A percentile compares a stretch with the other conserved stretches of the same genome.
Conservation (phyloP, 2,329 filamentous ascomycete species). For the Apiospora hydei region DNA sequence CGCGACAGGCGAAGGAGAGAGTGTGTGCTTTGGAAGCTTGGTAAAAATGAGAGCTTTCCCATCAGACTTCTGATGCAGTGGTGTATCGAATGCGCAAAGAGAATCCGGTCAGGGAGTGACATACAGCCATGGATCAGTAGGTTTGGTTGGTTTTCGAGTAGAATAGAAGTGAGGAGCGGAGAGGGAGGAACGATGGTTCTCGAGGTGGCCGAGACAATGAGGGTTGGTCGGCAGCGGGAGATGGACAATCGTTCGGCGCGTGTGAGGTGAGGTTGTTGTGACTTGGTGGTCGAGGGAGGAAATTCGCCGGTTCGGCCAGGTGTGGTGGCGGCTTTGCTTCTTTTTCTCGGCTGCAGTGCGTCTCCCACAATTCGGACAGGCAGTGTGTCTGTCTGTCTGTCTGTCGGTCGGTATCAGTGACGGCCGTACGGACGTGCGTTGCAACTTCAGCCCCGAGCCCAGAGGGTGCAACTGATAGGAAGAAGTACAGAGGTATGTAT, state of each 20-base stretch:
- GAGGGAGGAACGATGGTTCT: constrained; percentile 17
- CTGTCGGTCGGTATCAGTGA: background rate
- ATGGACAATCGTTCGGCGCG: constrained; percentile 20
- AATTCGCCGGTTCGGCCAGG: constrained; percentile 17
- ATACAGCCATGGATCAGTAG: constrained; percentile 34
- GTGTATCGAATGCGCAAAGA: constrained; percentile 22
- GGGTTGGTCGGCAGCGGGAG: constrained; percentile 12
- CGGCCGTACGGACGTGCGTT: background rate
- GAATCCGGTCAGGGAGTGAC: constrained; percentile 26
- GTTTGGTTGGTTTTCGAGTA: constrained; percentile 20
- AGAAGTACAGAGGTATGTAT: constrained; percentile 17
- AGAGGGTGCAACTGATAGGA: background rate
- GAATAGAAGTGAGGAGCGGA: constrained; percentile 16
- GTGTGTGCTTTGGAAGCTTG: constrained; percentile 14
- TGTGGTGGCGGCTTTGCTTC: constrained; percentile 18
- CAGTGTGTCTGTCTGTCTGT: background rate
- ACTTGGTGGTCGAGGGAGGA: constrained; percentile 18
- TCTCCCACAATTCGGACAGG: constrained; percentile 4
- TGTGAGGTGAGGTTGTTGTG: constrained; percentile 20
- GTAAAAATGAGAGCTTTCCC: background rate
- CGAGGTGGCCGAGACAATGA: background rate
- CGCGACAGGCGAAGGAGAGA: background rate
- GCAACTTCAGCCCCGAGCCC: constrained; percentile 5
- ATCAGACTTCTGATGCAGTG: constrained; percentile 21
- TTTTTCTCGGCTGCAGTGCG: constrained; percentile 15